Conservation (phyloP, 2,329 filamentous ascomycete genomes). For the Cordyceps militaris region DNA sequence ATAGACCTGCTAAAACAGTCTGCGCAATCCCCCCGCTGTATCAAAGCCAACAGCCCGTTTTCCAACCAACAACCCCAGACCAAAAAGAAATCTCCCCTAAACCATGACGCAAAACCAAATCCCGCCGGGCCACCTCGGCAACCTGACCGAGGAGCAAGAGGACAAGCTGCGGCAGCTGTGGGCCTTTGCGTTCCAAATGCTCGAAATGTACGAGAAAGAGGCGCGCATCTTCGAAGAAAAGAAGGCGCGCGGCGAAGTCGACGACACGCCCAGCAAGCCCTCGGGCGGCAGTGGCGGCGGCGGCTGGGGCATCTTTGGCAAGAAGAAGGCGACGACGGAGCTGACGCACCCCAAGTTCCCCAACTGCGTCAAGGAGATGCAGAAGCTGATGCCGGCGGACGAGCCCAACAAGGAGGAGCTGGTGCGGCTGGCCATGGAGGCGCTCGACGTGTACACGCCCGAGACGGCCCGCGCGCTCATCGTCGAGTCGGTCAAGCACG, state of each 20-base stretch:
- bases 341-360: conserved; percentile 40
- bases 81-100: not conserved
- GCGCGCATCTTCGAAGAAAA: conserved; percentile 18
- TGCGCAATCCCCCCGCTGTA: too few species aligned
- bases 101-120: conserved; percentile 5
- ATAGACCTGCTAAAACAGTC: too few species aligned
- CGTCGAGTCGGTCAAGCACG: conserved; percentile 84
- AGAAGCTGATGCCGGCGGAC: conserved; percentile 37
- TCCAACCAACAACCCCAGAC: not conserved
- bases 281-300: not conserved
- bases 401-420: conserved; percentile 81
- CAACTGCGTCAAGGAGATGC: conserved; percentile 24
- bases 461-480: conserved; percentile 69
- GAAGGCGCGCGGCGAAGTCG: conserved; percentile 21
- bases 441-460: conserved; percentile 63
- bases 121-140: conserved; percentile 43
- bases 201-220: conserved; percentile 42
- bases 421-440: conserved; percentile 71
- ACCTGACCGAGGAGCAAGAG: conserved; percentile 74
- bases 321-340: conserved; percentile 50
- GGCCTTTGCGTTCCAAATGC: conserved; percentile 63
- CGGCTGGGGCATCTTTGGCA: conserved; percentile 8
- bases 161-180: conserved; percentile 77
- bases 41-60: not conserved
- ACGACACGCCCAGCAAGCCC: conserved; percentile 14